Percentiles rank a stretch among this genome's conserved stretches.
These are phyloP conservation scores for Stachybotrys chlorohalonatus DNA, from an alignment of 2,329 filamentous ascomycete species.

Conservation along the genomic window DNA sequence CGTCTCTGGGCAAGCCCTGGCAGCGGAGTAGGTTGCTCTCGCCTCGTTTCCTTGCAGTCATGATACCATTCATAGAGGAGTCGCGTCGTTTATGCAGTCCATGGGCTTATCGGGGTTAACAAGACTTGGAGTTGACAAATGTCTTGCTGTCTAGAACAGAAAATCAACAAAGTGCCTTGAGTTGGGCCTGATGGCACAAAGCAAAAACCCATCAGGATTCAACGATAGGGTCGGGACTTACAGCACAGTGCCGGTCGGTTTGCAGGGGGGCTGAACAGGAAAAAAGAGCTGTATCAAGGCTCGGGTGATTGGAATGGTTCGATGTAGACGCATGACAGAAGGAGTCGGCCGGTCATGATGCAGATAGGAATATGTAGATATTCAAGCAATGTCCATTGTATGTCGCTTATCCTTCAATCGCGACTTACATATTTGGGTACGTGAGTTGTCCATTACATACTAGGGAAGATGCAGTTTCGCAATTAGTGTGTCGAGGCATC, in stretches of 20 bases:
- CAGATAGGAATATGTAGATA: background rate
- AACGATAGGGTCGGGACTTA: background rate
- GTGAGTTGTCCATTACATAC: background rate
- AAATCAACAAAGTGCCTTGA: background rate
- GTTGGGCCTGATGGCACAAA: background rate
- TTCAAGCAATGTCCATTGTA: background rate
- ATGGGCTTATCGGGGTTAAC: background rate
- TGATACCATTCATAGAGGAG: slow-evolving; percentile 22
- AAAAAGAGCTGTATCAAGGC: background rate
- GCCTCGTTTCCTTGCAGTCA: slow-evolving; percentile 16
- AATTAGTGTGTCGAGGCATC: too few relatives aligned
- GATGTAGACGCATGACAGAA: background rate
- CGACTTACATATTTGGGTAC: background rate
- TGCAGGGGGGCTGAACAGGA: background rate
- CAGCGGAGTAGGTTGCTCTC: background rate
- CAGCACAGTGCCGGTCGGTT: background rate
- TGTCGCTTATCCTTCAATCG: background rate
- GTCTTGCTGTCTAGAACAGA: background rate
- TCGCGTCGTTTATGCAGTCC: slow-evolving; percentile 1
- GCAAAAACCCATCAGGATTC: background rate
- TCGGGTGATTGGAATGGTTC: background rate
- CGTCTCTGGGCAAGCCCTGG: background rate
- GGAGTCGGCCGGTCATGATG: background rate
- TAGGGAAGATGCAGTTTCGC: too few relatives aligned
- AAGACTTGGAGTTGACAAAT: background rate